A percentile compares a stretch with the other conserved stretches of the same genome.
phyloP scores from a whole-genome alignment of 495 filamentous ascomycete genomes.

The Annulohypoxylon moriforme region DNA sequence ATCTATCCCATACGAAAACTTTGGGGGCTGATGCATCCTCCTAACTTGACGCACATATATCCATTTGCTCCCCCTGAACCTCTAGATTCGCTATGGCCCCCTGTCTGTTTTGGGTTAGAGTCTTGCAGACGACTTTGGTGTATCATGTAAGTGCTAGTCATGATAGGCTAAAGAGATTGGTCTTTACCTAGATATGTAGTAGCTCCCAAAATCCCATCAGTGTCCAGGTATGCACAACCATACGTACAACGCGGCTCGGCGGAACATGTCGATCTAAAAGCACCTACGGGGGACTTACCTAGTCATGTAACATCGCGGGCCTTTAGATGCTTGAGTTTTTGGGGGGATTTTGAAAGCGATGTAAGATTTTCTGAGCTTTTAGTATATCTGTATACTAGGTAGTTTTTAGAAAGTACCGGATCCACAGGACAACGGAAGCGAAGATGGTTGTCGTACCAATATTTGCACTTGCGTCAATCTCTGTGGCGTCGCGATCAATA shows the following conservation, averaged over 20 bases:
- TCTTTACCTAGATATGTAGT: too few species aligned
- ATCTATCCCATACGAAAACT: conserved; percentile 24
- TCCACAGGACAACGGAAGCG: too few species aligned
- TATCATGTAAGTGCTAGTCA: neutral
- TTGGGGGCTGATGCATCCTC: conserved; percentile 37
- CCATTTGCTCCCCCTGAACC: conserved; percentile 21
- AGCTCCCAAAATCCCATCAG: neutral
- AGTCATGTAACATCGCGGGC: neutral
- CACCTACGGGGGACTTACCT: neutral
- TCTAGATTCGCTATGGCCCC: conserved; percentile 23
- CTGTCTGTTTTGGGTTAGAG: conserved; percentile 13
- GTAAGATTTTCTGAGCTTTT: neutral
- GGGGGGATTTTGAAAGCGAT: neutral
- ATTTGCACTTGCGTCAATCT: too few species aligned
- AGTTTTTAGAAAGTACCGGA: too few species aligned
- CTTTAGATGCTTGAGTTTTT: neutral
- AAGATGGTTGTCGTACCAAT: too few species aligned
- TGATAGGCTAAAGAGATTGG: neutral
- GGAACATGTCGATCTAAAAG: conserved; percentile 5
- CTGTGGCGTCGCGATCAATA: too few species aligned
- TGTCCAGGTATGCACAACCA: neutral
- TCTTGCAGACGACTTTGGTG: conserved; percentile 9
- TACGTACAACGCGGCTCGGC: neutral
- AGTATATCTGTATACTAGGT: too few species aligned
- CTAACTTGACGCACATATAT: conserved; percentile 23